Evolutionary conservation across 148 eudicot genomes (phyloP), one percentile per base, ranked within the genome.

Genomic region (Vaccinium darrowii): DNA sequence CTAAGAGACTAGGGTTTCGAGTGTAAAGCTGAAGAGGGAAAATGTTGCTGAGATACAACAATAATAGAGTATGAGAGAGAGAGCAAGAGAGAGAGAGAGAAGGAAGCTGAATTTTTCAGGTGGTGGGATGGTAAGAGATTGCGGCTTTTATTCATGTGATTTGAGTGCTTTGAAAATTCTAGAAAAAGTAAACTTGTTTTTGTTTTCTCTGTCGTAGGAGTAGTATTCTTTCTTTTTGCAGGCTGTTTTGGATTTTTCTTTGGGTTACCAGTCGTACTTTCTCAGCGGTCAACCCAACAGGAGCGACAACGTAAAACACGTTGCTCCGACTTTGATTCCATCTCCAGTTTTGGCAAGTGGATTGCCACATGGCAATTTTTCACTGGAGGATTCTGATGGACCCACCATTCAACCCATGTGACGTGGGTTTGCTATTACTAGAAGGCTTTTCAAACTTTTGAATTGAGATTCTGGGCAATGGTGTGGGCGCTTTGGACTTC

Each of bases 201-300:
- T 10, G 27, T 8, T 62, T 8, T 62, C 12, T 62, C 5, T 43
- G 47, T 5, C 47, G 47, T 43, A 43, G 47, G 47, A 43, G 47
- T 5, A 43, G 47, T 43, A 43, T 43, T 33, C n/a, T 80, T 5
- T 11, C 43, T 16, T 18, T 57, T 54, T 2, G 58, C 14, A 19
- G 6, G 0, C 12, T 18, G 21, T 57, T 57, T 57, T 15, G 7
- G 9, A 6, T 1, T 4, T 56, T 27, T 52, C 5, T 30, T 18
- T 79, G 30, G 14, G 33, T 30, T 39, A 81, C 83, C 83, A 49
- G 83, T 81, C 75, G 51, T 10, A n/a, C 3, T n/a, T 81, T 81
- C 30, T 12, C 56, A 53, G 75, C 27, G 57, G 83, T 81, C 81
- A 78, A 53, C 81, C 21, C 62, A 30, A 16, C 30, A 30, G 15